Percentiles rank a stretch among this genome's conserved stretches.
These are phyloP conservation scores for Cutaneotrichosporon arboriforme DNA, from an alignment of 1,284 basidiomycete species.

Conservation along the genomic window DNA sequence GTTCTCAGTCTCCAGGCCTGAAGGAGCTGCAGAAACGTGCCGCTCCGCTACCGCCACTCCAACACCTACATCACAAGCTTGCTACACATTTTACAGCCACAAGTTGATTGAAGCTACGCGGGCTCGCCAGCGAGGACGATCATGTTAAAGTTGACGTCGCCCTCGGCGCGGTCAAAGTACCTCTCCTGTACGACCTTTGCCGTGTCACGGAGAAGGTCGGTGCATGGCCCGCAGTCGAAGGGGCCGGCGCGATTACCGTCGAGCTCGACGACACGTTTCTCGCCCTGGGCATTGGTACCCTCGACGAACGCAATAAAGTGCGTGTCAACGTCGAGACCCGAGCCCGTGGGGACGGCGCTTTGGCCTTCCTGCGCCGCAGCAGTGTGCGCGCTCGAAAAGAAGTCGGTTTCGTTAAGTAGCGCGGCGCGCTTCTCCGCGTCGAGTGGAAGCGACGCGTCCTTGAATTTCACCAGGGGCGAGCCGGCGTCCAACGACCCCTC, in stretches of 20 bases:
- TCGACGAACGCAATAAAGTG: constrained; percentile 82
- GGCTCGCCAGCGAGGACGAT: constrained; percentile 46
- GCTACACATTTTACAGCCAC: too few relatives aligned
- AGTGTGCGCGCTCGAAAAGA: constrained; percentile 70
- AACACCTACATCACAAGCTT: too few relatives aligned
- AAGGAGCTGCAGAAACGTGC: too few relatives aligned
- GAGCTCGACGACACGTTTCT: constrained; percentile 65
- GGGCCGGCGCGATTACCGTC: constrained; percentile 70
- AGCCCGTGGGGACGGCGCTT: constrained; percentile 51
- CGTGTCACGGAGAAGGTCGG: constrained; percentile 64
- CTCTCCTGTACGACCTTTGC: constrained; percentile 61
- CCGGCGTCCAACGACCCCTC: constrained; percentile 22
- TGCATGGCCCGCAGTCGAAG: constrained; percentile 65
- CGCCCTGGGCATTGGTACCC: constrained; percentile 48
- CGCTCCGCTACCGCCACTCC: too few relatives aligned
- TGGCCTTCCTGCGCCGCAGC: constrained; percentile 66
- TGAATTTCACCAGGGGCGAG: constrained; percentile 38
- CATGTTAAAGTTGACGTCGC: constrained; percentile 46
- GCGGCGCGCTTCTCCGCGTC: constrained; percentile 55
- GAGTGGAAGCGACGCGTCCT: constrained; percentile 30
- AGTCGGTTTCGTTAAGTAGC: constrained; percentile 64
- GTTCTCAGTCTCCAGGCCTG: too few relatives aligned
- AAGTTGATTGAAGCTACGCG: too few relatives aligned
- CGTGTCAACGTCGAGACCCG: constrained; percentile 58
- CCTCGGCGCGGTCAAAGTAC: constrained; percentile 54